These are phyloP conservation scores for Fraxinus quadrangulata DNA, from an alignment of 257 asterid genomes.

Conservation along the genomic window DNA sequence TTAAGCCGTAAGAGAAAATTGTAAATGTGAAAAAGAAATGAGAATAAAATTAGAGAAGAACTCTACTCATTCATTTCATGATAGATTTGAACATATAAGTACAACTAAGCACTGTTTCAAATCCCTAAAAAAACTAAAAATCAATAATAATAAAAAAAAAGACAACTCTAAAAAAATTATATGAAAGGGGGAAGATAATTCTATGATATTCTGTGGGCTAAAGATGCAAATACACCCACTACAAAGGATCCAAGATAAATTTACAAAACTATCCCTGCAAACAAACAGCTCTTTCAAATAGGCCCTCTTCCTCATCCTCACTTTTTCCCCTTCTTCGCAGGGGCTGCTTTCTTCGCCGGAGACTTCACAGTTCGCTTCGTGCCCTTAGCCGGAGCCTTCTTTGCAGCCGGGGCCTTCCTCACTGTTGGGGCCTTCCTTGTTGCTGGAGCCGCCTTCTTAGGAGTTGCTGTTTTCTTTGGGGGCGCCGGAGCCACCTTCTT, in stretches of 20 bases:
- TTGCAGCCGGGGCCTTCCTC: constrained; percentile 16
- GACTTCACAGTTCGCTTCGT: constrained; percentile 37
- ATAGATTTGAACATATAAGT: constrained; percentile 10
- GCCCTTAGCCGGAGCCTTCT: constrained; percentile 26
- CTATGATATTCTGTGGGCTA: constrained; percentile 29
- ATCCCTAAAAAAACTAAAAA: constrained; percentile 16
- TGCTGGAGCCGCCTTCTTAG: constrained; percentile 40
- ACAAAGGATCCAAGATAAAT: constrained; percentile 23
- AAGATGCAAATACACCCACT: constrained; percentile 32
- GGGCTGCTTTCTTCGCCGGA: constrained; percentile 46
- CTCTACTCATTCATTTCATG: constrained; percentile 27
- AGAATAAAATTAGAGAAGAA: neutral
- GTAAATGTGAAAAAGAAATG: neutral
- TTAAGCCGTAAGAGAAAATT: neutral
- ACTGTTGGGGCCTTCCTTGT: constrained; percentile 27
- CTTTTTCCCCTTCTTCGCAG: constrained; percentile 49
- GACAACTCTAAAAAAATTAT: neutral
- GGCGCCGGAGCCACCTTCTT: constrained; percentile 41
- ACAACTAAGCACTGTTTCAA: constrained; percentile 27
- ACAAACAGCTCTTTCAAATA: constrained; percentile 26
- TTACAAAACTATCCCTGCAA: constrained; percentile 55
- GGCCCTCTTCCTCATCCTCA: constrained; percentile 27
- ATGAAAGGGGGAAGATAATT: constrained; percentile 1
- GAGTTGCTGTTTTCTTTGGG: constrained; percentile 41
- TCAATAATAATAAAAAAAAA: neutral